Percentiles rank a stretch among this genome's conserved stretches.
Evolutionary conservation across 1,139 yeast species (phyloP).

Genomic region (Taphrina confusa): DNA sequence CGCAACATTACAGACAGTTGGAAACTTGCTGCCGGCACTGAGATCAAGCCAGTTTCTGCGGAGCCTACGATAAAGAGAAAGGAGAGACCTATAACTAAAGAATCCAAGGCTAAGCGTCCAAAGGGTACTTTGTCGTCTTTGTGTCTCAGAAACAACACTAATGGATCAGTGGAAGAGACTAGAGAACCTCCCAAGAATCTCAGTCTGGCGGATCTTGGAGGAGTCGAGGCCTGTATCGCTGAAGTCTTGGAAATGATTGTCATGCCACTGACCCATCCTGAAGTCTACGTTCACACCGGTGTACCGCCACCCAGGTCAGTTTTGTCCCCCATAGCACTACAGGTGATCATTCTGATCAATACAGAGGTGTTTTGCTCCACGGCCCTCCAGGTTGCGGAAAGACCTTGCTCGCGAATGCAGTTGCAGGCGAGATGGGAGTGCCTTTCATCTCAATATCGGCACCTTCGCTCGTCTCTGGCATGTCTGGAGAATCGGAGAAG

Average conservation of each 20-base stretch:
- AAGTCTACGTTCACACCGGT: constrained; percentile 81
- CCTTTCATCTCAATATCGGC: constrained; percentile 92
- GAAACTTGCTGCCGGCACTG: constrained; percentile 1
- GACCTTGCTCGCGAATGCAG: constrained; percentile 91
- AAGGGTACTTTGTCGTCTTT: constrained; percentile 47
- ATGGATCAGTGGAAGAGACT: constrained; percentile 43
- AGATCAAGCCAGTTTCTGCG: constrained; percentile 35
- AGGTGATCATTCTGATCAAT: neutral
- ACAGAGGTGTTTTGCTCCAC: constrained; percentile 80
- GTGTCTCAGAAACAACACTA: neutral
- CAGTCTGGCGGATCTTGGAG: constrained; percentile 76
- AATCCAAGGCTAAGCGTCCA: constrained; percentile 49
- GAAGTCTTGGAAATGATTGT: constrained; percentile 89
- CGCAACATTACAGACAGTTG: constrained; percentile 1
- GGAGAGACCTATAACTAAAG: constrained; percentile 46
- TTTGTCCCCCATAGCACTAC: neutral
- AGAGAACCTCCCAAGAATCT: constrained; percentile 67
- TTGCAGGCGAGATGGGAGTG: constrained; percentile 82
- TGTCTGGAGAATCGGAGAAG: constrained; percentile 99
- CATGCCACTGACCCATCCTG: constrained; percentile 90
- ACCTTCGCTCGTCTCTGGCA: constrained; percentile 96
- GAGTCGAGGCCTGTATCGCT: constrained; percentile 77
- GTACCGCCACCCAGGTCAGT: constrained; percentile 76
- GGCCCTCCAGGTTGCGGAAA: constrained; percentile 99
- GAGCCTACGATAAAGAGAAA: constrained; percentile 41